Evolutionary conservation across 192 early-diverging fungal genomes (phyloP), one percentile per base, ranked within the genome.

Genomic region (Phlyctochytrium planicorne): DNA sequence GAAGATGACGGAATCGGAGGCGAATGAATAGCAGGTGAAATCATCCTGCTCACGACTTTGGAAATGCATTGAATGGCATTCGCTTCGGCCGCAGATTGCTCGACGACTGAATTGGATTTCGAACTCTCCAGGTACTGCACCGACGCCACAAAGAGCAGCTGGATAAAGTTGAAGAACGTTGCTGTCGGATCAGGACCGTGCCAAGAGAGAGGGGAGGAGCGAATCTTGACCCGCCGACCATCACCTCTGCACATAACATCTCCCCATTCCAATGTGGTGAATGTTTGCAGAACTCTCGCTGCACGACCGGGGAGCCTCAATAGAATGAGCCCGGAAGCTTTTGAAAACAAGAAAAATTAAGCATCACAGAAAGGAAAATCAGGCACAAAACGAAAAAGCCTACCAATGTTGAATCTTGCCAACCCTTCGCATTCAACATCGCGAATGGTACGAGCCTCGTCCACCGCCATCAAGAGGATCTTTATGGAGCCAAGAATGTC

Each of bases 381-480:
- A 20, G 30, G n/a, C n/a, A n/a, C n/a, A n/a, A 25, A 59, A 62
- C 1, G 14, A 62, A 34, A 34, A 14, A 10, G 25, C 61, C 20
- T n/a, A 62, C 61, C 61, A 62, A 62, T 62, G 35, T 62, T 62
- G 35, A 62, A 62, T 20, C 61, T 27, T 14, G 61, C 61, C 1
- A 62, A 14, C 23, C 61, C 61, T n/a, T 32, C 33, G 34, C 61
- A 62, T 34, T 62, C 61, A 10, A 62, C 20, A 34, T 62, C 27
- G 16, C 34, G 30, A 20, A 32, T n/a, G 20, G 27, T 34, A 0
- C 61, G n/a, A 1, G 30, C 34, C 34, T 62, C 61, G 25, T 33
- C 34, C 12, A 62, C 34, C 10, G n/a, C 27, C 2, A 20, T 29
- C 33, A 23, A n/a, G n/a, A 62, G 25, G 14, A 62, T 0, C 34